A percentile compares a stretch with the other conserved stretches of the same genome.
phyloP scores from a whole-genome alignment of 768 basidiomycete genomes.

The Phylloporus rhodoxanthus region DNA sequence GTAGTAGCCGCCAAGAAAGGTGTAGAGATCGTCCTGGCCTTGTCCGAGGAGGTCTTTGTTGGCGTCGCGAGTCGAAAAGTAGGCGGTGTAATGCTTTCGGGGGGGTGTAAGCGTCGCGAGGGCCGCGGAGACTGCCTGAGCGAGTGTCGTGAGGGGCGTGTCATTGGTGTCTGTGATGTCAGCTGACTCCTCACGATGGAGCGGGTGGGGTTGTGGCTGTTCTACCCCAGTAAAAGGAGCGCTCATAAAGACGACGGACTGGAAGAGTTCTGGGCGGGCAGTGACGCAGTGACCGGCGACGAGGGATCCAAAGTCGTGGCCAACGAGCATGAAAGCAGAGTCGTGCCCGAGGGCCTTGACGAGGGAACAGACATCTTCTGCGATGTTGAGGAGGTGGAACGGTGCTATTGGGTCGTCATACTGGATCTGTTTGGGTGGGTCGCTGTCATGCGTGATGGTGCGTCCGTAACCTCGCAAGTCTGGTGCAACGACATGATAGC shows the following conservation, averaged over 20 bases:
- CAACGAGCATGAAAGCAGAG: slow-evolving; percentile 45
- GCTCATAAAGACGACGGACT: slow-evolving; percentile 54
- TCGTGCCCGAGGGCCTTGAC: slow-evolving; percentile 46
- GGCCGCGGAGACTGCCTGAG: slow-evolving; percentile 4
- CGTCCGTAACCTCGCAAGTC: slow-evolving; percentile 56
- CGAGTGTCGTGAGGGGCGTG: slow-evolving; percentile 9
- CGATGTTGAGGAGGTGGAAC: slow-evolving; percentile 47
- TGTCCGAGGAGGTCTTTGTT: slow-evolving; percentile 38
- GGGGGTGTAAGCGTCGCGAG: slow-evolving; percentile 44
- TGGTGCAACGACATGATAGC: slow-evolving; percentile 59
- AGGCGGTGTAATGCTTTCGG: slow-evolving; percentile 51
- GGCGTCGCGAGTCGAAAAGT: slow-evolving; percentile 44
- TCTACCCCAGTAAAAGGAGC: slow-evolving; percentile 48
- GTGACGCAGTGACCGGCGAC: slow-evolving; percentile 51
- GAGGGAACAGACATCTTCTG: slow-evolving; percentile 47
- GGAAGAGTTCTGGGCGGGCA: slow-evolving; percentile 51
- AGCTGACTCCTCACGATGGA: slow-evolving; percentile 1
- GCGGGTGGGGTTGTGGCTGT: slow-evolving; percentile 15
- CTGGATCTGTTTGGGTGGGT: slow-evolving; percentile 15
- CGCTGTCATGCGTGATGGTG: slow-evolving; percentile 25
- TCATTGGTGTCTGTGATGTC: slow-evolving; percentile 3
- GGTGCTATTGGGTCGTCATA: slow-evolving; percentile 48
- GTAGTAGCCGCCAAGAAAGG: slow-evolving; percentile 23
- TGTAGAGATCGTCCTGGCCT: slow-evolving; percentile 13
- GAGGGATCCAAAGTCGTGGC: slow-evolving; percentile 55